Base-by-base conservation (phyloP, 805 yeast species). In the Metschnikowia koreensis region DNA sequence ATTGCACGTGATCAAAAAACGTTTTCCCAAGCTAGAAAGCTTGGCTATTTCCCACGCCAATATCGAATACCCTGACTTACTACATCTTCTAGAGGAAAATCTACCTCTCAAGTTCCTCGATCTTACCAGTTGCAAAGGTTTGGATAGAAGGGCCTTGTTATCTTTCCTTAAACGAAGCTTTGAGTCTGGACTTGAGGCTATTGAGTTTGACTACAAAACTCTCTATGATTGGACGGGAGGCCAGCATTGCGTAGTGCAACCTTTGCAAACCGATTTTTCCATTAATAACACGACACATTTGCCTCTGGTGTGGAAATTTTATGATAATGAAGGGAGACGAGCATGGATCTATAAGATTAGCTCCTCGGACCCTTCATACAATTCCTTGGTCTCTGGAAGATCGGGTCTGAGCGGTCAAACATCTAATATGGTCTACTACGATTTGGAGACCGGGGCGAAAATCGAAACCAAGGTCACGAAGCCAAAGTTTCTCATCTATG, bases 311-410 rank as follows among this genome's bases (percentile, higher is more conserved):
- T 81, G 85, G 85, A 79, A 75, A 59, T 72, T 74, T 51, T 79
- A 71, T 61, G 83, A 80, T 58, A 77, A 81, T 51, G 84, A 82
- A 58, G 96, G 96, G 5, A 75, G 96, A 54, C 76, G 97, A 54
- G 84, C 89, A 11, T 90, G 97, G 96, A 66, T 90, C 15, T 86
- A 83, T 66, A 81, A 78, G 61, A 68, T 73, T 22, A 60, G 62
- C 15, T 57, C 67, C 13, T 43, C 54, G 1, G 73, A 70, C 48
- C 66, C 71, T 2, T 66, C 70, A 11, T 71, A 70, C 48, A 61
- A 67, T 41, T 55, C 66, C 22, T 63, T 71, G 31, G 44, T 48
- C 39, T 43, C 55, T 16, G 51, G 58, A 28, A 55, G 56, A 43
- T 41, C 50, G 31, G 54, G 55, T 3, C 38, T 36, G 2, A 54